Percentiles rank a stretch among this genome's conserved stretches.
Evolutionary conservation across 768 basidiomycete species (phyloP).

Genomic region (Lepiota brunneoincarnata): DNA sequence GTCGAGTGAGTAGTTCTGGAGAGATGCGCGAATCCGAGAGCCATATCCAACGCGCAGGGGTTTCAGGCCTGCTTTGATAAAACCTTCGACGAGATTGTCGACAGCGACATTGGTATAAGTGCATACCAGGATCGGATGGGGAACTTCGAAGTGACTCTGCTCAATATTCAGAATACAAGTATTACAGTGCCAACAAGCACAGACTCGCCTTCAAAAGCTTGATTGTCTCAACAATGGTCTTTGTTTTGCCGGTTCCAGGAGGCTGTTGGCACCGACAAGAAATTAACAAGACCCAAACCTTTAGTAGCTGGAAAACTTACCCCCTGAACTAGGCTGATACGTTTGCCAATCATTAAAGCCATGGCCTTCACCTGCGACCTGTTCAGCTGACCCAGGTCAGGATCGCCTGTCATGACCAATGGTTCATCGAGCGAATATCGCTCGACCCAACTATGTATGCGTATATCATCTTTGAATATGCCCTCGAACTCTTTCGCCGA

Average conservation of each 20-base stretch:
- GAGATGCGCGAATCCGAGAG: constrained; percentile 54
- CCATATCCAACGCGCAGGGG: constrained; percentile 75
- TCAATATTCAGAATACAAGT: not conserved
- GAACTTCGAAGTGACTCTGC: constrained; percentile 75
- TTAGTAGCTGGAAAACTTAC: constrained; percentile 40
- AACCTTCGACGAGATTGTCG: constrained; percentile 83
- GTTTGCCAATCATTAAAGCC: constrained; percentile 82
- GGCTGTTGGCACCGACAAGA: constrained; percentile 45
- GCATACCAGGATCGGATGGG: constrained; percentile 84
- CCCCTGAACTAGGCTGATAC: constrained; percentile 82
- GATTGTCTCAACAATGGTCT: constrained; percentile 84
- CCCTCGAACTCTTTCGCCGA: constrained; percentile 28
- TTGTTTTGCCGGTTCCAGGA: constrained; percentile 91
- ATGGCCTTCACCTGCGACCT: constrained; percentile 76
- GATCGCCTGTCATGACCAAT: constrained; percentile 75
- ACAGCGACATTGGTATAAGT: constrained; percentile 94
- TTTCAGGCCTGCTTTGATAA: constrained; percentile 57
- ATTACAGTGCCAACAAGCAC: not conserved
- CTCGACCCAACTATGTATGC: constrained; percentile 79
- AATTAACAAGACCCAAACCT: constrained; percentile 1
- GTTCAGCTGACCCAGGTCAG: constrained; percentile 63
- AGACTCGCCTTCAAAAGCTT: constrained; percentile 67
- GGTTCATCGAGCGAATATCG: constrained; percentile 62
- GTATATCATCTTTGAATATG: constrained; percentile 67
- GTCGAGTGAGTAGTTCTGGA: constrained; percentile 61